Conservation (phyloP, 2,329 filamentous ascomycete genomes). For the Mycosphaerella sp. region DNA sequence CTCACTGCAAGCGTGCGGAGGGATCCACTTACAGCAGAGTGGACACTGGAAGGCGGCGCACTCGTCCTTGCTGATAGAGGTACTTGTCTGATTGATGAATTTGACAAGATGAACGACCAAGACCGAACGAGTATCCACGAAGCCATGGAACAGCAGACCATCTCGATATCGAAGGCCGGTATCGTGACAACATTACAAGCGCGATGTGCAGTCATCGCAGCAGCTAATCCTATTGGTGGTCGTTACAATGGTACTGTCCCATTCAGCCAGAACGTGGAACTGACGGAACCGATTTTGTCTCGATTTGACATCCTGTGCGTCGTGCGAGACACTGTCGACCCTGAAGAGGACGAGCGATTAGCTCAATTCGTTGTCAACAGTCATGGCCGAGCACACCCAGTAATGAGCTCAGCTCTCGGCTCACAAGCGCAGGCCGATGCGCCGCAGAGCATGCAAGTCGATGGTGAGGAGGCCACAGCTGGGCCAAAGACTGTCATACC, state of each 20-base stretch:
- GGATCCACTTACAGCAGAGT: slow-evolving; percentile 91
- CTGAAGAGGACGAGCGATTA: slow-evolving; percentile 82
- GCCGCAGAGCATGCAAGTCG: slow-evolving; percentile 56
- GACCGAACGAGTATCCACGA: slow-evolving; percentile 98
- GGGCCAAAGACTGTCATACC: slow-evolving; percentile 66
- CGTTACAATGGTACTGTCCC: slow-evolving; percentile 95
- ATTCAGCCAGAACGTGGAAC: slow-evolving; percentile 91
- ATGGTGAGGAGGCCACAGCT: slow-evolving; percentile 41
- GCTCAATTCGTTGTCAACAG: slow-evolving; percentile 93
- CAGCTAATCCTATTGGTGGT: slow-evolving; percentile 91
- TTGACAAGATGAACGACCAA: slow-evolving; percentile 99
- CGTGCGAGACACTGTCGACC: slow-evolving; percentile 91
- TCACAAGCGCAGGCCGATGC: slow-evolving; percentile 36
- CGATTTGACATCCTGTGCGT: slow-evolving; percentile 98
- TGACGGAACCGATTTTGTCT: slow-evolving; percentile 94
- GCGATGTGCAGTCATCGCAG: slow-evolving; percentile 90
- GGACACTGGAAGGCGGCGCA: slow-evolving; percentile 94
- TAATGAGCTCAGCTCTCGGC: slow-evolving; percentile 36
- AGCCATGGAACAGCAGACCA: slow-evolving; percentile 99
- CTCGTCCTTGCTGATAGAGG: slow-evolving; percentile 91
- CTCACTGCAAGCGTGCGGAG: slow-evolving; percentile 92
- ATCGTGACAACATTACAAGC: slow-evolving; percentile 97
- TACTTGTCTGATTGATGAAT: slow-evolving; percentile 95
- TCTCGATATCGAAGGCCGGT: slow-evolving; percentile 96
- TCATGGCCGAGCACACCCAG: slow-evolving; percentile 81